A percentile compares a stretch with the other conserved stretches of the same genome.
Evolutionary conservation across 192 early-diverging fungal genomes (phyloP).

Genomic region (Dispira simplex): DNA sequence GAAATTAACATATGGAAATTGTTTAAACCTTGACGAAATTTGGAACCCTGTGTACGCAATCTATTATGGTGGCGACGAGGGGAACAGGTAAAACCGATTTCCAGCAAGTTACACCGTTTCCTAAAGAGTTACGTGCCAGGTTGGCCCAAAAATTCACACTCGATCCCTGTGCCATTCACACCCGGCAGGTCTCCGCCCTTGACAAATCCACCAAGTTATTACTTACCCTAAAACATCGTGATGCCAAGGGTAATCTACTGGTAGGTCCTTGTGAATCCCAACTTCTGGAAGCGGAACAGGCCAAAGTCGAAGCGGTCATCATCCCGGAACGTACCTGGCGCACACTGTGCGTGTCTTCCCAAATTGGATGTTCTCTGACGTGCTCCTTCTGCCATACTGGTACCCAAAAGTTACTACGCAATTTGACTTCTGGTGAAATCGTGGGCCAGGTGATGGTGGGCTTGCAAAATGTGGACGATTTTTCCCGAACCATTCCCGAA

Average conservation of each 20-base stretch:
- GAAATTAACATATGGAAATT: background rate
- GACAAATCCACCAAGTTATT: slow-evolving; percentile 5
- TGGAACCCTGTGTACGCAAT: background rate
- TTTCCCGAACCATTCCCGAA: slow-evolving; percentile 30
- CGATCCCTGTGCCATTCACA: background rate
- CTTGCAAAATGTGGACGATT: slow-evolving; percentile 37
- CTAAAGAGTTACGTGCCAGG: background rate
- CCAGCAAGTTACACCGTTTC: too few relatives aligned
- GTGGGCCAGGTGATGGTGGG: slow-evolving; percentile 53
- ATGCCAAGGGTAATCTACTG: background rate
- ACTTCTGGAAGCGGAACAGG: slow-evolving; percentile 12
- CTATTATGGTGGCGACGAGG: background rate
- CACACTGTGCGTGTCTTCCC: slow-evolving; percentile 67
- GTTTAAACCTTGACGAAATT: background rate
- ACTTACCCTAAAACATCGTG: background rate
- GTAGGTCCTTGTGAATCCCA: background rate
- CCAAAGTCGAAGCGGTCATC: slow-evolving; percentile 57
- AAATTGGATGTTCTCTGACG: slow-evolving; percentile 73
- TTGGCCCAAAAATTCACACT: background rate
- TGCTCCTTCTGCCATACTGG: slow-evolving; percentile 88
- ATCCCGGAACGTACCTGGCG: slow-evolving; percentile 50
- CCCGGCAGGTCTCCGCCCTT: background rate
- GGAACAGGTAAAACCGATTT: background rate
- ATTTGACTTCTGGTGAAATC: slow-evolving; percentile 56
- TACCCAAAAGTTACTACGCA: slow-evolving; percentile 65